Conservation (phyloP, 345 rosid genomes). For the Eucalyptus tenuipes region DNA sequence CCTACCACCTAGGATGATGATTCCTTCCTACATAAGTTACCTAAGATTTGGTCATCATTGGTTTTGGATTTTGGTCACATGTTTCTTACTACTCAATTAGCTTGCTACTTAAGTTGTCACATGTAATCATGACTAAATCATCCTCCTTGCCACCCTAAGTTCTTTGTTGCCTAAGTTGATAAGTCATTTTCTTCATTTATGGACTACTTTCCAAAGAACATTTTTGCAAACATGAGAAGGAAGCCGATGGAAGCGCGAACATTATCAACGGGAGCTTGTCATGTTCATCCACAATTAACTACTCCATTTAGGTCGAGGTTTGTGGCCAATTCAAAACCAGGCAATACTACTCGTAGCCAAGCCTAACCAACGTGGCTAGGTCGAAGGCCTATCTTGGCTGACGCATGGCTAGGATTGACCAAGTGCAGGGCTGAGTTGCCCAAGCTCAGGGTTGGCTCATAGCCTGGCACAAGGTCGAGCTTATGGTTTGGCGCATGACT, state of each 20-base stretch:
- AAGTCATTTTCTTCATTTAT: no score
- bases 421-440: background rate
- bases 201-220: no score
- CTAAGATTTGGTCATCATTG: no score
- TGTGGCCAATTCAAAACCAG: background rate
- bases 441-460: fast-evolving
- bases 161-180: no score
- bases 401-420: background rate
- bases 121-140: no score
- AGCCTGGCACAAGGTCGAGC: background rate
- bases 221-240: no score
- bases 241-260: background rate
- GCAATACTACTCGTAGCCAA: background rate
- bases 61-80: no score
- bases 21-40: no score
- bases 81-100: no score
- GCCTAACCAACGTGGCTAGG: background rate
- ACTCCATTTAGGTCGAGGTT: background rate
- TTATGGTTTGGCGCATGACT: background rate
- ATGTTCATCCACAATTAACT: background rate
- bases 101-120: no score
- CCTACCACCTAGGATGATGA: no score
- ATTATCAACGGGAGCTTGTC: fast-evolving
- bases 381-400: fast-evolving
- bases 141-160: no score